These are phyloP conservation scores for Pythium guiyangense DNA, from an alignment of 352 stramenopile species.

Conservation along the genomic window DNA sequence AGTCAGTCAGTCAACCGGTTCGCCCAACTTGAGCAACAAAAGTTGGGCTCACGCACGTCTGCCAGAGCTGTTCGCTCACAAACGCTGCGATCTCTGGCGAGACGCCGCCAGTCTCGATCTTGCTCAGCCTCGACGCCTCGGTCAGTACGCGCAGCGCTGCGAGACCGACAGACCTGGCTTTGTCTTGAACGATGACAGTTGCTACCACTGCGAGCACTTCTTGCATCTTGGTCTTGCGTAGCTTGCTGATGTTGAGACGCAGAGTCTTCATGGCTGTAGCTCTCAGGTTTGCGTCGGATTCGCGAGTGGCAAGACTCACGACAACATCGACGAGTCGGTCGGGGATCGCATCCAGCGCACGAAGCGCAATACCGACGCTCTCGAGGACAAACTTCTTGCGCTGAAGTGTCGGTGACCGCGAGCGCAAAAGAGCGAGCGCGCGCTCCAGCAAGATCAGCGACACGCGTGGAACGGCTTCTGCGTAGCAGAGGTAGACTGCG, in stretches of 20 bases:
- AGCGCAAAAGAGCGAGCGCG: background rate
- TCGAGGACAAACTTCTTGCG: constrained; percentile 1
- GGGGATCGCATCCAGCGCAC: background rate
- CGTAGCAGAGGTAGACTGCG: background rate
- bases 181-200: background rate
- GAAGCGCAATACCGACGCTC: background rate
- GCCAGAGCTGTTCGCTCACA: background rate
- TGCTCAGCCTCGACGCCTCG: background rate
- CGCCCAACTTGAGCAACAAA: background rate
- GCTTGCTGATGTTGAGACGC: background rate
- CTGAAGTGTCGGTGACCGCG: background rate
- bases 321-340: background rate
- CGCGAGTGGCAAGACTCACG: background rate
- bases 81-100: background rate
- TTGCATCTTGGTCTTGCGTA: background rate
- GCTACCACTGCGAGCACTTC: background rate
- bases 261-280: background rate
- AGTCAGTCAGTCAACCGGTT: too few relatives aligned
- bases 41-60: background rate
- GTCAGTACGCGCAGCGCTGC: background rate
- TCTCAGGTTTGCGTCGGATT: constrained; percentile 1
- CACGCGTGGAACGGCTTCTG: background rate
- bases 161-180: constrained; percentile 1
- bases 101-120: background rate
- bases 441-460: background rate